Percentiles rank a stretch among this genome's conserved stretches.
These are phyloP conservation scores for Maudiozyma serrabonitensis DNA, from an alignment of 805 yeast species.

Conservation along the genomic window DNA sequence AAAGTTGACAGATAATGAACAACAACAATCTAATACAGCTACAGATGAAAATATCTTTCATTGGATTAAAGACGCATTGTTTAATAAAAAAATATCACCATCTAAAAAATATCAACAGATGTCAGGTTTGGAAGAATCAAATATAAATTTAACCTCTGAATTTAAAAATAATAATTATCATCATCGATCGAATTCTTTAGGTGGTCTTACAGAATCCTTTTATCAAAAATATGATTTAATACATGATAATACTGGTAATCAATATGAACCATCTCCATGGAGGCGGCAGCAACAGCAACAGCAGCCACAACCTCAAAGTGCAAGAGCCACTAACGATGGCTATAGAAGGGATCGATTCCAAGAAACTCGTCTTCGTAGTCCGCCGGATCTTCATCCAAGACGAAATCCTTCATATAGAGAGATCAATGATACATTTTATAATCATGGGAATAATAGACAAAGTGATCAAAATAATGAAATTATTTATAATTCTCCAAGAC, in stretches of 20 bases:
- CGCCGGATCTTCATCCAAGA: conserved; percentile 8
- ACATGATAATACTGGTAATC: conserved; percentile 1
- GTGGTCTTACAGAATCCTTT: conserved; percentile 17
- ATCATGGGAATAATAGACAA: background rate
- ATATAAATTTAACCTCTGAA: background rate
- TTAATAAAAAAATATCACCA: conserved; percentile 23
- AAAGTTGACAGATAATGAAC: background rate
- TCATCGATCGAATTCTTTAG: conserved; percentile 20
- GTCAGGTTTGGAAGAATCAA: background rate
- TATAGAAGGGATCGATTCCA: background rate
- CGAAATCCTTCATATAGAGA: conserved; percentile 3
- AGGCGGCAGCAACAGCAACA: too few species aligned
- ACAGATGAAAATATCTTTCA: conserved; percentile 3
- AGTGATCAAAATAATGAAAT: conserved; percentile 5
- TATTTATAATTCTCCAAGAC: conserved; percentile 11
- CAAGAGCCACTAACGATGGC: background rate
- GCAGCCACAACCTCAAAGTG: background rate
- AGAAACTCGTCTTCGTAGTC: conserved; percentile 3
- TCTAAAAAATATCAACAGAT: conserved; percentile 17
- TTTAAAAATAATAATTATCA: background rate
- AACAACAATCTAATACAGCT: background rate
- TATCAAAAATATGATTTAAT: conserved; percentile 20
- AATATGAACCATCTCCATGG: background rate
- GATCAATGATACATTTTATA: conserved; percentile 20
- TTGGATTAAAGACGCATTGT: conserved; percentile 29